Base-by-base conservation (phyloP, 371 early-diverging fungal genomes). In the Blakeslea trispora region DNA sequence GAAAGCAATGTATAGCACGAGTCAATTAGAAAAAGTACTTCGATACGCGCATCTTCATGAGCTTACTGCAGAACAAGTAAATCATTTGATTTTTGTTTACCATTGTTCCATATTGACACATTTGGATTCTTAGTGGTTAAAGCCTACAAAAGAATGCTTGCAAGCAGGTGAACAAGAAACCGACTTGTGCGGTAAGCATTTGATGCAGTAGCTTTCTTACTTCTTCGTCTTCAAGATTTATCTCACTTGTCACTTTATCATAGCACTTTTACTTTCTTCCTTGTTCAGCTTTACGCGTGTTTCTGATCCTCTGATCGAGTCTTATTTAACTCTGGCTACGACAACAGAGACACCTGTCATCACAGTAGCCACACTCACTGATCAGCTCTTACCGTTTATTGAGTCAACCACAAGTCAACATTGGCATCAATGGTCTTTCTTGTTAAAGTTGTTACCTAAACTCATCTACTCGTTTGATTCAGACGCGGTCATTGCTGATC, bases 111-210 rank as follows among this genome's bases (percentile, higher is more conserved):
- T 10, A 43, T 54, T n/a, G n/a, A n/a, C n/a, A n/a, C n/a, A n/a
- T n/a, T n/a, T n/a, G n/a, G n/a, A n/a, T 5, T 40, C 22, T 18
- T 51, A 72, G 75, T 78, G 75, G 75, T 64, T 68, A 45, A 60
- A 59, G 45, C 75, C 72, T 22, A 72, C 69, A 28, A 57, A 56
- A 48, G 71, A 72, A 57, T 75, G 67, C 50, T 42, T 66, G n/a
- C 50, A 63, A 55, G 48, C 53, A 41, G 55, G 61, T 15, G 42
- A 65, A 15, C 40, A 48, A 9, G 53, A 50, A 18, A 28, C 34
- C 32, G 71, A 71, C 32, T 41, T 72, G 18, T 66, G 72, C 57
- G 71, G 75, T 74, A 69, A 56, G 28, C n/a, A n/a, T n/a, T n/a
- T n/a, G n/a, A n/a, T n/a, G n/a, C n/a, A n/a, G n/a, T n/a, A n/a